Evolutionary conservation across 139 green algal species (phyloP).

Genomic region (Pleodorina starrii): DNA sequence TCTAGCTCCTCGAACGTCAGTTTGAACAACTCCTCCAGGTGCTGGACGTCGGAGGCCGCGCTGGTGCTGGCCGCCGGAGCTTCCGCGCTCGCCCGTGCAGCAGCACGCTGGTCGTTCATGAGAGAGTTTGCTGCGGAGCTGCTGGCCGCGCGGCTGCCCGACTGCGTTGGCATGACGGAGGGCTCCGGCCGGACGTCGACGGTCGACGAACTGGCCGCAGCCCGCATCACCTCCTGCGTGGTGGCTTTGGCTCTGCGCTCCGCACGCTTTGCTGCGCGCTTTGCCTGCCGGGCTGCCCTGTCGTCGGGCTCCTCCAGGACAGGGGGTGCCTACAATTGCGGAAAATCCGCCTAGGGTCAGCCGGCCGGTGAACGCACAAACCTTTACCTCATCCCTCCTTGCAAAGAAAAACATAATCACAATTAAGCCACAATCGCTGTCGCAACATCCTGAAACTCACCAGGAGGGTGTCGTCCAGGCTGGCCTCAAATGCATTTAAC

Average conservation of each 20-base stretch:
- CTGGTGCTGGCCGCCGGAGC: not conserved
- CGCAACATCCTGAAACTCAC: too few relatives aligned
- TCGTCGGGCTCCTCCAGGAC: not conserved
- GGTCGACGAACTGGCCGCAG: not conserved
- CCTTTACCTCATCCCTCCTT: too few relatives aligned
- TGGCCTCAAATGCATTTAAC: constrained; percentile 27
- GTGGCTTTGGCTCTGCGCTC: constrained; percentile 12
- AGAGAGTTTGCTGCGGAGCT: not conserved
- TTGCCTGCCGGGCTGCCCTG: not conserved
- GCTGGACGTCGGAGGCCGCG: constrained; percentile 11
- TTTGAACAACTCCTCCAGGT: constrained; percentile 46
- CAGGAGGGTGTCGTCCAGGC: constrained; percentile 19
- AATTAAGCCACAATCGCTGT: too few relatives aligned
- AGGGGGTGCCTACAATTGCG: not conserved
- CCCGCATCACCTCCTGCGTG: not conserved
- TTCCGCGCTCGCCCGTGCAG: not conserved
- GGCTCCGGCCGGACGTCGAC: too few relatives aligned
- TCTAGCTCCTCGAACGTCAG: constrained; percentile 14
- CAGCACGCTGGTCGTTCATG: too few relatives aligned
- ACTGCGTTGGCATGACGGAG: not conserved
- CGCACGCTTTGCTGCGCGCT: constrained; percentile 32
- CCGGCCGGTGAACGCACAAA: not conserved
- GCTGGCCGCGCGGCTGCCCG: not conserved
- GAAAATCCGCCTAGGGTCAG: not conserved
- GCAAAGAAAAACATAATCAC: not conserved